Percentiles rank a stretch among this genome's conserved stretches.
These are phyloP conservation scores for Nannochloropsis oceanica DNA, from an alignment of 108 stramenopile species.

Conservation along the genomic window DNA sequence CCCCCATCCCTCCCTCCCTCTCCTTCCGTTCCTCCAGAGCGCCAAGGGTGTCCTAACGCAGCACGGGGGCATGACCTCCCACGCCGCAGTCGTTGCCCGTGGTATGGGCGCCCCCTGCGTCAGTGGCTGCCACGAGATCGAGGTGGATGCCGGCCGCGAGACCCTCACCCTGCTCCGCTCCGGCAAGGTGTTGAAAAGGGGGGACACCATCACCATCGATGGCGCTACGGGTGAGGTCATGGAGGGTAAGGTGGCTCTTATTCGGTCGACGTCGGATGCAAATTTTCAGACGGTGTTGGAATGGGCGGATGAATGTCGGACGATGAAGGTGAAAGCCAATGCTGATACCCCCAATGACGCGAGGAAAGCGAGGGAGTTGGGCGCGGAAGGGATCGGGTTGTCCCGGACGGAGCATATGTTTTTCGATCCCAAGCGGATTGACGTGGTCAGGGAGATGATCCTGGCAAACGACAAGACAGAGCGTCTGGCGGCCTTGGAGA, in stretches of 20 bases:
- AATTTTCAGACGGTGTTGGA: conserved; percentile 36
- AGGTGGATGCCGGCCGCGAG: conserved; percentile 42
- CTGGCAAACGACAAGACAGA: conserved; percentile 29
- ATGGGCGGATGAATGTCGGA: conserved; percentile 49
- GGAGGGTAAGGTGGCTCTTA: conserved; percentile 7
- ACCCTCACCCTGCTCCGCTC: conserved; percentile 45
- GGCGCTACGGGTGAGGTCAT: conserved; percentile 59
- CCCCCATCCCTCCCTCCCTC: background rate
- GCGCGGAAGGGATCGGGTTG: conserved; percentile 63
- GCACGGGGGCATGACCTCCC: conserved; percentile 62
- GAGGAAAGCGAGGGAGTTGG: conserved; percentile 45
- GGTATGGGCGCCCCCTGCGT: conserved; percentile 80
- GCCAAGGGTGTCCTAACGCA: conserved; percentile 60
- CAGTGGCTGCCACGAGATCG: conserved; percentile 55
- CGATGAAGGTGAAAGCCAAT: conserved; percentile 59
- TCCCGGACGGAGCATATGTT: conserved; percentile 75
- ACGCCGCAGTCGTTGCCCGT: conserved; percentile 69
- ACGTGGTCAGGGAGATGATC: conserved; percentile 59
- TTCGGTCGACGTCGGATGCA: conserved; percentile 27
- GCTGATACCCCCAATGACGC: conserved; percentile 66
- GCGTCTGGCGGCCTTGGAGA: conserved; percentile 41
- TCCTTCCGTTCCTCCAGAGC: conserved; percentile 11
- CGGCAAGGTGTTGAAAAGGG: conserved; percentile 45
- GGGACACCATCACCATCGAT: conserved; percentile 56
- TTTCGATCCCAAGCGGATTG: conserved; percentile 53